Evolutionary conservation across 768 basidiomycete genomes (phyloP), one percentile per base, ranked within the genome.

Genomic region (Suillus fuscotomentosus): DNA sequence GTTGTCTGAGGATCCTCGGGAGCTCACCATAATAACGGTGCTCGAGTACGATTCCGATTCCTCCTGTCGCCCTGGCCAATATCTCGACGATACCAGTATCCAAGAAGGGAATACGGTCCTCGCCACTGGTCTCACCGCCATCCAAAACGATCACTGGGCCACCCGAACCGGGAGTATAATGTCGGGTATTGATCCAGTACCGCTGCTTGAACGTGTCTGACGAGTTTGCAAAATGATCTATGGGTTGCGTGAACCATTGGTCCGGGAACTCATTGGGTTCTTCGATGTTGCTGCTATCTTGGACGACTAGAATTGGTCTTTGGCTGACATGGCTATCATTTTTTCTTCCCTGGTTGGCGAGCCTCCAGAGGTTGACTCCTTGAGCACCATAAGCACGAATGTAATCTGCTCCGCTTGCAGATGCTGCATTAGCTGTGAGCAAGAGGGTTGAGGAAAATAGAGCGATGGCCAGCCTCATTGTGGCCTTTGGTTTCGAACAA

Each of bases 131-230:
- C 78, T 98, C 97, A 17, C 97, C 97, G 1, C 94, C 94, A 75
- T 98, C 97, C 24, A 98, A 78, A 2, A 98, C 86, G 68, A 94
- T 89, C 24, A 98, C 93, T 0, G 96, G 97, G 2, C 88, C 91
- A 51, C 88, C 87, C 2, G 82, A 76, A 7, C 88, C 83, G 0
- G 87, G 81, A 62, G 84, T 80, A 75, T 96, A 98, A 74, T 93
- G 88, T 41, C 91, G 84, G 22, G 86, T 85, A 71, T 89, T 95
- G 43, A 96, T 82, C 97, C 97, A 99, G 76, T 94, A 99, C 22
- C 97, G 84, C 72, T 99, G 95, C 60, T 83, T 77, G 77, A 93
- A 98, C 0, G 88, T 92, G 50, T 85, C 83, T 11, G 79, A 77
- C 14, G 79, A 73, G 42, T 80, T 80, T 67, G 82, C 78, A 68